Evolutionary conservation across 139 green algal genomes (phyloP).

Genomic region (Chlorella sp.): DNA sequence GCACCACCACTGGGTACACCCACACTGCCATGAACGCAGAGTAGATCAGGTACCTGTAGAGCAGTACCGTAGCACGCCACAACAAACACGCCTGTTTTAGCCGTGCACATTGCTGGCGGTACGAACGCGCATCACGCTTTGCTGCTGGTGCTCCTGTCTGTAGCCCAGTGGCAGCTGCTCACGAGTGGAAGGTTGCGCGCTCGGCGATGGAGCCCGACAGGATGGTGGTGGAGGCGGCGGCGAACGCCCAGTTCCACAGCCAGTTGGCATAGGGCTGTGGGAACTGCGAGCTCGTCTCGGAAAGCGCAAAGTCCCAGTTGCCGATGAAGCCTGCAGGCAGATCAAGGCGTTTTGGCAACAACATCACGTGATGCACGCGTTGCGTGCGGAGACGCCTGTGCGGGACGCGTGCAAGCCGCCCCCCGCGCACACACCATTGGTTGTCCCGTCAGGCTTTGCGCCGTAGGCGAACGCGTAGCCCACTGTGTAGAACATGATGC

Average conservation of each 20-base stretch:
- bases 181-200: conserved; percentile 38
- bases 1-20: conserved; percentile 44
- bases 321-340: conserved; percentile 37
- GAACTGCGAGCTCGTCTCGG: not conserved
- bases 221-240: conserved; percentile 31
- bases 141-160: too few species aligned
- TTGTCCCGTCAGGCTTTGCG: not conserved
- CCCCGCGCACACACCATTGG: conserved; percentile 18
- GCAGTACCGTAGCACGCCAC: not conserved
- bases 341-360: not conserved
- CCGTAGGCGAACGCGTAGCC: conserved; percentile 40
- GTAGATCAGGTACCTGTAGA: conserved; percentile 10
- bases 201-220: conserved; percentile 45
- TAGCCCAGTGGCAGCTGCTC: too few species aligned
- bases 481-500: conserved; percentile 32
- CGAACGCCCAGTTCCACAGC: conserved; percentile 35
- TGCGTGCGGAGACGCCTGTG: too few species aligned
- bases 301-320: conserved; percentile 32
- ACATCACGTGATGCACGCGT: not conserved
- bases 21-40: conserved; percentile 27
- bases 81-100: not conserved
- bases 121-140: too few species aligned
- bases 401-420: too few species aligned
- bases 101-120: too few species aligned
- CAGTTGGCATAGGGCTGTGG: conserved; percentile 6